Evolutionary conservation across 2,329 filamentous ascomycete species (phyloP).

Genomic region (Beauveria sp.): DNA sequence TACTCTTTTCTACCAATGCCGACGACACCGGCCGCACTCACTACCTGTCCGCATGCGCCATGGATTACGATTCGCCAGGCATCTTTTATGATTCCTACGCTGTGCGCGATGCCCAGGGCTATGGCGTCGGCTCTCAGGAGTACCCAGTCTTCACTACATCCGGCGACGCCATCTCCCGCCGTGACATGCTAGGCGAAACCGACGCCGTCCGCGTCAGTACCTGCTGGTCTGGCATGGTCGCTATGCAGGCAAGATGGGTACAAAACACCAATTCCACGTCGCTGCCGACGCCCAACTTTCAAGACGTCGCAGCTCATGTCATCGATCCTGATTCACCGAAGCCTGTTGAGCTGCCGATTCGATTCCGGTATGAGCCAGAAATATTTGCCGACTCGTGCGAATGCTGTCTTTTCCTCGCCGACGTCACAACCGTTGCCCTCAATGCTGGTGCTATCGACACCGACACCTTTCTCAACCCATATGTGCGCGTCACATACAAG

Average conservation of each 20-base stretch:
- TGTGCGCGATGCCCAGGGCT: constrained; percentile 58
- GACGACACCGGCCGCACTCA: constrained; percentile 41
- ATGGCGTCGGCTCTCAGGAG: constrained; percentile 54
- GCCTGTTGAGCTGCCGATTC: constrained; percentile 32
- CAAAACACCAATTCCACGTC: constrained; percentile 30
- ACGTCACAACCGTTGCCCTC: constrained; percentile 33
- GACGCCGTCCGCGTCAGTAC: constrained; percentile 63
- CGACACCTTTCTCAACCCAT: constrained; percentile 68
- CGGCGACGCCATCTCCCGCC: constrained; percentile 46
- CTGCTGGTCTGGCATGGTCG: constrained; percentile 73
- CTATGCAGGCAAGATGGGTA: constrained; percentile 54
- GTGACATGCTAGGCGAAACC: constrained; percentile 52
- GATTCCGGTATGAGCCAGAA: constrained; percentile 52
- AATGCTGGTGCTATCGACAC: constrained; percentile 34
- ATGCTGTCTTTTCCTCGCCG: constrained; percentile 53
- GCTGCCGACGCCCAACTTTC: constrained; percentile 26
- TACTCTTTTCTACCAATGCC: constrained; percentile 58
- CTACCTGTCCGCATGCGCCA: constrained; percentile 62
- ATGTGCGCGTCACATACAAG: constrained; percentile 63
- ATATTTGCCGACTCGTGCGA: constrained; percentile 57
- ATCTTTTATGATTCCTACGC: constrained; percentile 71
- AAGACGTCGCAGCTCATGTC: constrained; percentile 25
- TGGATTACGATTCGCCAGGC: constrained; percentile 56
- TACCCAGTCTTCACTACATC: constrained; percentile 59
- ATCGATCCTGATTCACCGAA: constrained; percentile 26